Evolutionary conservation across 345 rosid genomes (phyloP).

Genomic region (Hibiscus trionum): DNA sequence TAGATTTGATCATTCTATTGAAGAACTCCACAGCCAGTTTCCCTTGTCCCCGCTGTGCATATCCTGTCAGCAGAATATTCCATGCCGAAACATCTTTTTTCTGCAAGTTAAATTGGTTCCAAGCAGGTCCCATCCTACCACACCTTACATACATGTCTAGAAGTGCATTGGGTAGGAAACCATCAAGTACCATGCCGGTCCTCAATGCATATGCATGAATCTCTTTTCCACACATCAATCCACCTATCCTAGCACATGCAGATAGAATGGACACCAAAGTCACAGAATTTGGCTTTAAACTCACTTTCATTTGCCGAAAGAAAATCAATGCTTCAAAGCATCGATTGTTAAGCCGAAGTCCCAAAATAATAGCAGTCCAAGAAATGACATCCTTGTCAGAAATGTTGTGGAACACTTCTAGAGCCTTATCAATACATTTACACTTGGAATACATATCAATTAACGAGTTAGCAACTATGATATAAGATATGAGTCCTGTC

Average conservation of each 20-base stretch:
- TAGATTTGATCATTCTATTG: slow-evolving; percentile 45
- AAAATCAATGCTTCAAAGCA: slow-evolving; percentile 68
- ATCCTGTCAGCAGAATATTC: slow-evolving; percentile 74
- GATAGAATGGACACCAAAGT: slow-evolving; percentile 66
- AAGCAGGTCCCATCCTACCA: slow-evolving; percentile 56
- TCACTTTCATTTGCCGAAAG: slow-evolving; percentile 55
- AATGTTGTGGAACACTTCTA: slow-evolving; percentile 52
- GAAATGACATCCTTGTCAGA: slow-evolving; percentile 69
- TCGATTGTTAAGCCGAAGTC: slow-evolving; percentile 64
- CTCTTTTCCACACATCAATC: slow-evolving; percentile 71
- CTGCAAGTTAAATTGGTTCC: slow-evolving; percentile 53
- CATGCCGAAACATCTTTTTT: slow-evolving; percentile 60
- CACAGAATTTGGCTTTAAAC: slow-evolving; percentile 51
- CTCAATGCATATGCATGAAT: slow-evolving; percentile 64
- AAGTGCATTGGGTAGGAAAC: slow-evolving; percentile 60
- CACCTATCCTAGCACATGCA: slow-evolving; percentile 81
- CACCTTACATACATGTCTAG: slow-evolving; percentile 78
- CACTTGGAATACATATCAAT: slow-evolving; percentile 86
- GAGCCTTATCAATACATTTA: slow-evolving; percentile 54
- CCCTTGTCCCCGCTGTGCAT: slow-evolving; percentile 61
- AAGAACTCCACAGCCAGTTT: slow-evolving; percentile 49
- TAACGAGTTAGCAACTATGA: slow-evolving; percentile 58
- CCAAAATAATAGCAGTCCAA: slow-evolving; percentile 72
- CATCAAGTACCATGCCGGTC: slow-evolving; percentile 43
- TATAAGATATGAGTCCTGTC: slow-evolving; percentile 42